Conservation (phyloP, 202 grass and related monocot species). For the Saccharum hybrid region DNA sequence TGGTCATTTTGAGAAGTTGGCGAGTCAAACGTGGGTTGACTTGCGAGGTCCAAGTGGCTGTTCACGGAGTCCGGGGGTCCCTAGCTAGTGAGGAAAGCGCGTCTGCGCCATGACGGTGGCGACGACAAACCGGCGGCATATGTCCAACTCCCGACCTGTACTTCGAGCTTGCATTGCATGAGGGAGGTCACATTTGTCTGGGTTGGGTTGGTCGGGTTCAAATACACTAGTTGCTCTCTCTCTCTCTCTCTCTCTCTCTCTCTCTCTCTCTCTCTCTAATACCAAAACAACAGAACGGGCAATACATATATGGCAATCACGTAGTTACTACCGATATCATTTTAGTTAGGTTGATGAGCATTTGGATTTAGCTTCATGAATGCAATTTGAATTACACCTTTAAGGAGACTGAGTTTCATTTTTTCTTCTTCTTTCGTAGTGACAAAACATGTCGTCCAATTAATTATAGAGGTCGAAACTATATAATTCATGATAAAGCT, state of each 20-base stretch:
- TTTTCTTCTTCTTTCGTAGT: not conserved
- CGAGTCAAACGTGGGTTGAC: constrained; percentile 7
- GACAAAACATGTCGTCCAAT: not conserved
- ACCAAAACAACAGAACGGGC: not conserved
- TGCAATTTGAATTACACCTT: not conserved
- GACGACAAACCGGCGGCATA: constrained; percentile 3
- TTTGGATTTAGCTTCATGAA: not conserved
- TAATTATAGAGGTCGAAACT: not conserved
- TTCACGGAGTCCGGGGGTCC: not conserved
- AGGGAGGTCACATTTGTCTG: constrained; percentile 38
- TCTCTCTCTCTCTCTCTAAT: not conserved
- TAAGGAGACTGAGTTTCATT: not conserved
- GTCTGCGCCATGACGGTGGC: constrained; percentile 26
- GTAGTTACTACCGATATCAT: not conserved
- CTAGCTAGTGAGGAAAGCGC: constrained; percentile 21
- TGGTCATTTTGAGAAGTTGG: constrained; percentile 40
- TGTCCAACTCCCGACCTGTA: constrained; percentile 25
- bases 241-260: not conserved
- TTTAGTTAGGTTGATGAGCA: not conserved
- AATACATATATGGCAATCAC: not conserved
- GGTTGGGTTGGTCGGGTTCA: constrained; percentile 44
- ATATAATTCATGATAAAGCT: not conserved
- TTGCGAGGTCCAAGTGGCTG: constrained; percentile 4
- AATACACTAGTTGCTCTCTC: constrained; percentile 12
- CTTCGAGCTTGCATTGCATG: not conserved